These are phyloP conservation scores for Boletus fagicola DNA, from an alignment of 768 basidiomycete genomes.

Conservation along the genomic window DNA sequence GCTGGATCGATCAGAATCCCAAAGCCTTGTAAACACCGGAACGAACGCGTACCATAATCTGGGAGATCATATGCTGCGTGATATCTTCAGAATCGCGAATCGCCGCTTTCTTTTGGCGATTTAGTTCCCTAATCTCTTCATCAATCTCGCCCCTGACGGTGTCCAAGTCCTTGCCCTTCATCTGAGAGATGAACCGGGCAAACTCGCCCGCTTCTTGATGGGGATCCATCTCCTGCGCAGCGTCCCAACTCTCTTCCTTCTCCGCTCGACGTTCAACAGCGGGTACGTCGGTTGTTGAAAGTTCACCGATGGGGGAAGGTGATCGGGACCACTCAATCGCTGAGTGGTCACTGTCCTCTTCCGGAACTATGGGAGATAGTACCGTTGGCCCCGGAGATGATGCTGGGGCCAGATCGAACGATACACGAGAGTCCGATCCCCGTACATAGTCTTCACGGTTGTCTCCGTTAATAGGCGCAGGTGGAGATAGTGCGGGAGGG, in stretches of 20 bases:
- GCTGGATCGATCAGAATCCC: constrained; percentile 42
- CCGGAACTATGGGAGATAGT: constrained; percentile 1
- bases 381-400: constrained; percentile 16
- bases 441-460: constrained; percentile 6
- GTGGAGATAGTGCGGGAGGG: constrained; percentile 13
- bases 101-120: constrained; percentile 82
- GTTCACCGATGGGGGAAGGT: constrained; percentile 31
- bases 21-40: constrained; percentile 1
- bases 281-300: constrained; percentile 5
- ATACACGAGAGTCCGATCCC: background rate
- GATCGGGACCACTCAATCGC: constrained; percentile 40
- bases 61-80: constrained; percentile 90
- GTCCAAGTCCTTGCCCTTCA: constrained; percentile 83
- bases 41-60: constrained; percentile 57
- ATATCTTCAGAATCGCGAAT: constrained; percentile 95
- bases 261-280: constrained; percentile 23
- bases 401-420: constrained; percentile 3
- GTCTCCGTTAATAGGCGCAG: constrained; percentile 16
- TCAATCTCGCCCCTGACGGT: constrained; percentile 86
- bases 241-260: constrained; percentile 62
- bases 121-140: constrained; percentile 79
- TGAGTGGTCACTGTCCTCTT: constrained; percentile 27
- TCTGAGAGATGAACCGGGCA: constrained; percentile 87
- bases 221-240: constrained; percentile 81
- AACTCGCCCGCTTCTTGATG: constrained; percentile 84